phyloP scores from a whole-genome alignment of 2,329 filamentous ascomycete species.

The Scedosporium aurantiacum region DNA sequence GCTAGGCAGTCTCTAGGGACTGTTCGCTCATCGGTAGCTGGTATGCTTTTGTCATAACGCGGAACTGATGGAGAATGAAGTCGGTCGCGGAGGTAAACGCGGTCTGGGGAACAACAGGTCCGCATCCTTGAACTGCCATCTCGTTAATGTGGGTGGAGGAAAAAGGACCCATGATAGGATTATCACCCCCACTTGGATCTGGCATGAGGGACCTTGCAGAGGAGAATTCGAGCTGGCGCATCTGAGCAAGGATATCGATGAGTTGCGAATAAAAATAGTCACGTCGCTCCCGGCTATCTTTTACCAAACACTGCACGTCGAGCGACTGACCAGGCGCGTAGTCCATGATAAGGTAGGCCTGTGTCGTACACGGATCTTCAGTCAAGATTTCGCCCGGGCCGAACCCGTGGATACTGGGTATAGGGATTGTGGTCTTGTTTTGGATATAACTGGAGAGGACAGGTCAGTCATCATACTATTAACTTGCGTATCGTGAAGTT shows the following conservation, averaged over 20 bases:
- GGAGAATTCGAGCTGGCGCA: constrained; percentile 15
- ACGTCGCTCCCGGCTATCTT: constrained; percentile 7
- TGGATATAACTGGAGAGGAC: neutral
- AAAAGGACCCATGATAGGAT: neutral
- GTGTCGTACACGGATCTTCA: neutral
- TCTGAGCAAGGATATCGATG: constrained; percentile 15
- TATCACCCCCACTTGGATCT: constrained; percentile 7
- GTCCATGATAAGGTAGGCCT: constrained; percentile 14
- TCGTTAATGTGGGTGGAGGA: neutral
- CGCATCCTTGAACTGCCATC: neutral
- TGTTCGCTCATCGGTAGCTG: neutral
- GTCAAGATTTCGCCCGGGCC: neutral
- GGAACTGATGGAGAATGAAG: neutral
- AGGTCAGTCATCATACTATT: neutral
- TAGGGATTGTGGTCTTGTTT: neutral
- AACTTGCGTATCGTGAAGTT: neutral
- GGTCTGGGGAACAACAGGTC: neutral
- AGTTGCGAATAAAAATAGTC: constrained; percentile 14
- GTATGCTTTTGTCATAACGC: neutral
- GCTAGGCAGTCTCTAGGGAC: neutral
- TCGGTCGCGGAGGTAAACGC: neutral
- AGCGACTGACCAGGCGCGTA: constrained; percentile 13
- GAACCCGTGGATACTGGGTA: neutral
- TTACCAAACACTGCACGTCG: constrained; percentile 8
- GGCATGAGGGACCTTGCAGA: constrained; percentile 16